phyloP scores from a whole-genome alignment of 2,329 filamentous ascomycete species.

The Aspergillus pseudonomiae region DNA sequence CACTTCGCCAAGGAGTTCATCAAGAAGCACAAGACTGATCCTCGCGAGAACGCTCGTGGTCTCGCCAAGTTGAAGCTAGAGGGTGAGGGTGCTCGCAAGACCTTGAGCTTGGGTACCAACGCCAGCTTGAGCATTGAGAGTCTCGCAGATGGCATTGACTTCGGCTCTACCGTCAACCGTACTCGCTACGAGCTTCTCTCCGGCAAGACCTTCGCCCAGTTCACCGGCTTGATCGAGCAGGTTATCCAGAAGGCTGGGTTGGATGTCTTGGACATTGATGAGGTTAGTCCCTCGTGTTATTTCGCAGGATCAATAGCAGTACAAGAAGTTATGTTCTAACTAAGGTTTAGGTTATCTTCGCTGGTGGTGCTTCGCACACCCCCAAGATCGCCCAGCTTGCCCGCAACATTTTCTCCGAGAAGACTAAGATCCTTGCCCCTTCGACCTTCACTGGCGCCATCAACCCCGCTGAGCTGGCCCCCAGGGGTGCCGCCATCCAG shows the following conservation, averaged over 20 bases:
- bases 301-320: not conserved
- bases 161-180: constrained; percentile 87
- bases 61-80: constrained; percentile 92
- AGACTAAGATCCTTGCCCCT: constrained; percentile 78
- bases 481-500: constrained; percentile 91
- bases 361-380: constrained; percentile 89
- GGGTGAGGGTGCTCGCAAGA: constrained; percentile 88
- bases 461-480: constrained; percentile 89
- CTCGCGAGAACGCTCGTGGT: constrained; percentile 76
- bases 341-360: constrained; percentile 70
- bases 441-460: constrained; percentile 76
- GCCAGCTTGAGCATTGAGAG: constrained; percentile 93
- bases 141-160: constrained; percentile 86
- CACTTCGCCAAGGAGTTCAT: constrained; percentile 98
- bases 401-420: constrained; percentile 76
- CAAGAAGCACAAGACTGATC: constrained; percentile 93
- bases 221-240: constrained; percentile 81
- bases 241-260: constrained; percentile 90
- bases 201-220: constrained; percentile 82
- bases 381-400: constrained; percentile 88
- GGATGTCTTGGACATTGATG: constrained; percentile 89
- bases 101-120: constrained; percentile 83
- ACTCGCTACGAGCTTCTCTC: constrained; percentile 88
- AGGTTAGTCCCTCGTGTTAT: constrained; percentile 49
- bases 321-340: not conserved